Conservation (phyloP, 2,329 filamentous ascomycete genomes). For the Fonsecaea erecta region DNA sequence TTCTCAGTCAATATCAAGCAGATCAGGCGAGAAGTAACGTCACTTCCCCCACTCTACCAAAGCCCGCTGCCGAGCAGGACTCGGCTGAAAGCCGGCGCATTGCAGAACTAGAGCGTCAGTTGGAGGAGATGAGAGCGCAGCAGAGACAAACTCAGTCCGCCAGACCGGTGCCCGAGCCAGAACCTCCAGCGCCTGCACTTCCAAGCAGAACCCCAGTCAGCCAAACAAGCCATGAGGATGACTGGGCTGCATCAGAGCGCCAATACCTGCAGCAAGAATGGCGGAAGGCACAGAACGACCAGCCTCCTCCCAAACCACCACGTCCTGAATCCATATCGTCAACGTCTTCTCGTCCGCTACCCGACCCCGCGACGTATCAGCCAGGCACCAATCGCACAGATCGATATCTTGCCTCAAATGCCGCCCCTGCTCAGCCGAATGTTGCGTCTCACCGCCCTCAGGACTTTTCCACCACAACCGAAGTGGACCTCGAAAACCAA, state of each 20-base stretch:
- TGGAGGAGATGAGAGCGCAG: slow-evolving; percentile 69
- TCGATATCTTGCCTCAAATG: slow-evolving; percentile 60
- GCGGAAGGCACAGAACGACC: slow-evolving; percentile 48
- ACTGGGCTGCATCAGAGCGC: slow-evolving; percentile 65
- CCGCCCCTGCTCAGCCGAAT: slow-evolving; percentile 51
- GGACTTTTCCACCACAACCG: slow-evolving; percentile 58
- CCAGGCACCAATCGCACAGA: slow-evolving; percentile 55
- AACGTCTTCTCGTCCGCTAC: slow-evolving; percentile 48
- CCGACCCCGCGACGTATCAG: slow-evolving; percentile 50
- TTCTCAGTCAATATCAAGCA: slow-evolving; percentile 82
- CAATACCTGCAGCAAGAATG: slow-evolving; percentile 63
- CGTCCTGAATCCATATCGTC: slow-evolving; percentile 21
- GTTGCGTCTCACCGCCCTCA: slow-evolving; percentile 47
- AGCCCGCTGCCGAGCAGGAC: slow-evolving; percentile 40
- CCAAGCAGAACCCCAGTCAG: slow-evolving; percentile 33
- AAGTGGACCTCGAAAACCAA: slow-evolving; percentile 61
- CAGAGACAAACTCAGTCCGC: slow-evolving; percentile 52
- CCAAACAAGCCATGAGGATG: slow-evolving; percentile 58
- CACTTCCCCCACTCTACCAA: slow-evolving; percentile 42
- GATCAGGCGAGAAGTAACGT: slow-evolving; percentile 59
- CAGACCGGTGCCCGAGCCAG: background rate
- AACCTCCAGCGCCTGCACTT: slow-evolving; percentile 23
- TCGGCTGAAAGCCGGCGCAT: slow-evolving; percentile 68
- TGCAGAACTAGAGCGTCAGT: slow-evolving; percentile 75
- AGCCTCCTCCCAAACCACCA: slow-evolving; percentile 36